phyloP scores from a whole-genome alignment of 805 yeast species.

The Tetrapisispora arboricola region DNA sequence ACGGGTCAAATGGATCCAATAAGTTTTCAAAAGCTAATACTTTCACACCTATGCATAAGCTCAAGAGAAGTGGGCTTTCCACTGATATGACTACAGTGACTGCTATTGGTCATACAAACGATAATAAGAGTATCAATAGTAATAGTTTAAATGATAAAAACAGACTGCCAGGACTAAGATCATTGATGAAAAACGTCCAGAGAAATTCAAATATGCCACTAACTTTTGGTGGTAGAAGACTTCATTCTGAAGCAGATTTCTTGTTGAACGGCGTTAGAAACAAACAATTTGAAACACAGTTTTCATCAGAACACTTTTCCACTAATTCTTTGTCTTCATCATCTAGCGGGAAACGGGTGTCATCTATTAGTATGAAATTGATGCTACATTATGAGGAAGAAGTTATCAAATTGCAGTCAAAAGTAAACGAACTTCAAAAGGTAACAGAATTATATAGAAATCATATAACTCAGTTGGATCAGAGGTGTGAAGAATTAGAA shows the following conservation, averaged over 20 bases:
- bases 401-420: slow-evolving; percentile 46
- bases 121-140: neutral
- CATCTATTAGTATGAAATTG: neutral
- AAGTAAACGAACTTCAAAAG: slow-evolving; percentile 79
- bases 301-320: neutral
- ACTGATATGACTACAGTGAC: neutral
- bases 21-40: too few species aligned
- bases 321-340: too few species aligned
- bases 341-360: too few species aligned
- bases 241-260: neutral
- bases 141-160: neutral
- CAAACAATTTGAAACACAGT: too few species aligned
- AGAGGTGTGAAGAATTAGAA: slow-evolving; percentile 23
- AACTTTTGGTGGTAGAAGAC: neutral
- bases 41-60: too few species aligned
- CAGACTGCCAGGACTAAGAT: neutral
- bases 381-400: slow-evolving; percentile 17
- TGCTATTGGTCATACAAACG: too few species aligned
- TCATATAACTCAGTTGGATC: slow-evolving; percentile 71
- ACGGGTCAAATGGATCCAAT: neutral
- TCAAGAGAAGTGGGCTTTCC: too few species aligned
- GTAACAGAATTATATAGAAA: slow-evolving; percentile 83
- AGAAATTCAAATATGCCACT: neutral
- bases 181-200: neutral
- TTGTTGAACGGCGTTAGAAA: neutral